phyloP scores from a whole-genome alignment of 768 basidiomycete species.

The Lactarius indigo region DNA sequence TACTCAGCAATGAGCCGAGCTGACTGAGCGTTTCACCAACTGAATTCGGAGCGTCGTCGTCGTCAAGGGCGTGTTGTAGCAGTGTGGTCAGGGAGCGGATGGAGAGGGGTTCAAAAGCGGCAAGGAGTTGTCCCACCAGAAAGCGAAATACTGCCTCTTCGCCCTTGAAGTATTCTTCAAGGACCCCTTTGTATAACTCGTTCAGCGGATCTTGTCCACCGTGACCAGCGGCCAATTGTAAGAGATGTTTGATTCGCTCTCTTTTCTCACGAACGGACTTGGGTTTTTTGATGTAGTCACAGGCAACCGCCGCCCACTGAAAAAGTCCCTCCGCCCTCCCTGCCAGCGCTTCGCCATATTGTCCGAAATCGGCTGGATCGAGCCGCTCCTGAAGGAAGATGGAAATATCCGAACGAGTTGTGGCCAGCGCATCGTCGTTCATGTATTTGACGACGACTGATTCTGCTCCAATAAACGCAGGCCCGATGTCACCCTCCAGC shows the following conservation, averaged over 20 bases:
- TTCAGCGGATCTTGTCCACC: neutral
- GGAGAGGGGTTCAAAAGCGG: slow-evolving; percentile 2
- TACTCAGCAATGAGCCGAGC: slow-evolving; percentile 4
- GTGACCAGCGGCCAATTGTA: neutral
- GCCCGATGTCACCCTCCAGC: neutral
- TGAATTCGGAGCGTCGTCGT: neutral
- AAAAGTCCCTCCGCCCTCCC: neutral
- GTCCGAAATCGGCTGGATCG: no score
- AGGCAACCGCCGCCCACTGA: neutral
- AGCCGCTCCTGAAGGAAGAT: neutral
- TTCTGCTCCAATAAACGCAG: neutral
- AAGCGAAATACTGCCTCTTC: neutral
- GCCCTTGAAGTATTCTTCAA: neutral
- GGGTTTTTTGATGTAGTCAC: neutral
- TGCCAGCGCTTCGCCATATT: neutral
- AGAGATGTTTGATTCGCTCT: neutral
- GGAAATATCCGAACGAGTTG: neutral
- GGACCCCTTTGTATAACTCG: neutral
- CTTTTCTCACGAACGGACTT: neutral
- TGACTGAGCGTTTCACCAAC: neutral
- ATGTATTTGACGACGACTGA: neutral
- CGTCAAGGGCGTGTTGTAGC: neutral
- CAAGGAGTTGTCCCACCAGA: slow-evolving; percentile 3
- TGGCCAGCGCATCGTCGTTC: neutral
- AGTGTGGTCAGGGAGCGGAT: neutral